Base-by-base conservation (phyloP, 169 alveolate genomes). In the Theileria sp. region DNA sequence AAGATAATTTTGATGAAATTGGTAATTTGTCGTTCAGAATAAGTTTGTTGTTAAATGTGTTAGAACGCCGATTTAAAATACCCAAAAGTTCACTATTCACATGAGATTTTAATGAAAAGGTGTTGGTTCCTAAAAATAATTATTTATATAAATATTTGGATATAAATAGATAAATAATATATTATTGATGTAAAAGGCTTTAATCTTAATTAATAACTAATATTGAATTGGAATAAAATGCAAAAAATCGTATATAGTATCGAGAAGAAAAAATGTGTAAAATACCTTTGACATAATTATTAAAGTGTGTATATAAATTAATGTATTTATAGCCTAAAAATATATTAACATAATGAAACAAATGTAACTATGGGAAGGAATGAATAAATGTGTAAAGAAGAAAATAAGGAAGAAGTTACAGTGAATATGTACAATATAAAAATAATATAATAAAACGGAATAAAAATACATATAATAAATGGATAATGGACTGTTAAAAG, bases 21-120 rank as follows among this genome's bases (percentile, higher is more conserved):
- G 87, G 87, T 4, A 30, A 21, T 44, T 85, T 85, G 0, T 65
- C 78, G 1, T 64, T 82, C 30, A 78, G 61, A 34, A 26, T 23
- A 5, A 9, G 61, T 25, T 17, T 19, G 10, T 4, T 21, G 7
- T 17, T 50, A 26, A 13, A 17, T 19, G 54, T 38, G 6, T 74
- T 23, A 3, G 80, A 74, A 3, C 80, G 32, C 7, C 61, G 30
- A 54, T 74, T 74, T 19, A 51, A 30, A 60, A 74, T 74, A 9
- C 80, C 80, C 21, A 74, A 19, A 15, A 74, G 44, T 74, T 74
- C 72, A 21, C 56, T 30, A 74, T 74, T 74, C 8, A 28, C 65
- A 0, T 44, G 54, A 44, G 54, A 44, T 44, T 44, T 44, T 44
- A 44, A 44, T 4, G 54, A 13, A 13, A 44, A 44, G 54, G 1